phyloP scores from a whole-genome alignment of 768 basidiomycete genomes.

The Lactarius psammicola region DNA sequence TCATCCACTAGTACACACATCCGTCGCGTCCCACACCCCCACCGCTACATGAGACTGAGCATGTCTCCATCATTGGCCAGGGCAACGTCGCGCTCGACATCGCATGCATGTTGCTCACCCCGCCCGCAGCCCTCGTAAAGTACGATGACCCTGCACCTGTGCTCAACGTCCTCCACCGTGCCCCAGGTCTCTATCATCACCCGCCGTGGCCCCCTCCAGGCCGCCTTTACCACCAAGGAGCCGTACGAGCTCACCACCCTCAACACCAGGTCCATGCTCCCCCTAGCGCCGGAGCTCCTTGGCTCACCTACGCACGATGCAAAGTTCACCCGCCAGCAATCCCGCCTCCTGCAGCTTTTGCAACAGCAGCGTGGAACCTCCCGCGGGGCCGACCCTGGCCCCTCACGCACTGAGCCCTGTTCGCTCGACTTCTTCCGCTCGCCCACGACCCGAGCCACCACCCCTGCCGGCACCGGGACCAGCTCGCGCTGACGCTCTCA shows the following conservation, averaged over 20 bases:
- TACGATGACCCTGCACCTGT: slow-evolving; percentile 82
- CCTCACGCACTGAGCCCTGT: slow-evolving; percentile 61
- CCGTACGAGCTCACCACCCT: slow-evolving; percentile 74
- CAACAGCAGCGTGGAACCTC: slow-evolving; percentile 35
- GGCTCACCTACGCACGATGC: slow-evolving; percentile 37
- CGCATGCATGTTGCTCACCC: slow-evolving; percentile 83
- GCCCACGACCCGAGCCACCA: slow-evolving; percentile 48
- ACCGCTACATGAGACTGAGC: slow-evolving; percentile 58
- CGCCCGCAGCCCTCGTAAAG: slow-evolving; percentile 55
- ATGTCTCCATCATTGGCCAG: slow-evolving; percentile 86
- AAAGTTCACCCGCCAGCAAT: slow-evolving; percentile 59
- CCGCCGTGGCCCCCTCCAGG: slow-evolving; percentile 83
- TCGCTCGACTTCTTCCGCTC: slow-evolving; percentile 78
- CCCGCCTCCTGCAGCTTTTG: slow-evolving; percentile 63
- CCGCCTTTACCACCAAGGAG: slow-evolving; percentile 91
- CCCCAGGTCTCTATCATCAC: slow-evolving; percentile 80
- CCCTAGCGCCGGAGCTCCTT: slow-evolving; percentile 51
- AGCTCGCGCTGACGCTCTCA: slow-evolving; percentile 45
- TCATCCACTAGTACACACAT: slow-evolving; percentile 98
- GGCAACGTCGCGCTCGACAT: slow-evolving; percentile 95
- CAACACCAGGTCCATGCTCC: slow-evolving; percentile 65
- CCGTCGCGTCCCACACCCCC: slow-evolving; percentile 65
- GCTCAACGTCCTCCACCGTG: slow-evolving; percentile 64
- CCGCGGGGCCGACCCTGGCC: slow-evolving; percentile 44
- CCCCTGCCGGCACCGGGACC: slow-evolving; percentile 29